Conservation (phyloP, 2,329 filamentous ascomycete genomes). For the Sarocladium strictum region DNA sequence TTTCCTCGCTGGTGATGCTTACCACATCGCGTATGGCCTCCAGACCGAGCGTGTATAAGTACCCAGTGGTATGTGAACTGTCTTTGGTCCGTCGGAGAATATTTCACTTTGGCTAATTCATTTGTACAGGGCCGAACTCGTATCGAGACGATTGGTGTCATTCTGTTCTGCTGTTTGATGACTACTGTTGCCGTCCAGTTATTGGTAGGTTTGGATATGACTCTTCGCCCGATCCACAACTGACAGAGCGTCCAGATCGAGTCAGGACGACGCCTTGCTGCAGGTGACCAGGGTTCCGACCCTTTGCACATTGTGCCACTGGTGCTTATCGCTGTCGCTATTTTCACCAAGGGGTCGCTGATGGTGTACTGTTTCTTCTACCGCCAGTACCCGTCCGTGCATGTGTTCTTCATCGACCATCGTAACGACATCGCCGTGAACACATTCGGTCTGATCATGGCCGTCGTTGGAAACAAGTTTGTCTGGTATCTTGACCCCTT, state of each 20-base stretch:
- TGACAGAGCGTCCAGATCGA: slow-evolving; percentile 34
- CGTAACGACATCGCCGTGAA: slow-evolving; percentile 53
- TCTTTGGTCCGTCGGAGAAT: neutral
- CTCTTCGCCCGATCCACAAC: neutral
- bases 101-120: neutral
- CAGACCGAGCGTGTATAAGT: slow-evolving; percentile 55
- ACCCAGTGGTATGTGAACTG: slow-evolving; percentile 40
- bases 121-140: slow-evolving; percentile 44
- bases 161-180: slow-evolving; percentile 62
- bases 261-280: slow-evolving; percentile 46
- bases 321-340: slow-evolving; percentile 46
- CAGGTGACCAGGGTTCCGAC: slow-evolving; percentile 33
- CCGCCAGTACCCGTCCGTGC: slow-evolving; percentile 47
- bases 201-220: slow-evolving; percentile 34
- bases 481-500: slow-evolving; percentile 58
- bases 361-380: slow-evolving; percentile 50
- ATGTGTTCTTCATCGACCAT: slow-evolving; percentile 53
- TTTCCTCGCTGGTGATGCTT: slow-evolving; percentile 58
- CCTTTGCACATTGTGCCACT: slow-evolving; percentile 48
- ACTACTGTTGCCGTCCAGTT: slow-evolving; percentile 60
- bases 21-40: slow-evolving; percentile 53
- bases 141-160: slow-evolving; percentile 59
- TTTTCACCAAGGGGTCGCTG: slow-evolving; percentile 45
- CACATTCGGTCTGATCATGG: slow-evolving; percentile 49
- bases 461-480: slow-evolving; percentile 43